Base-by-base conservation (phyloP, 495 filamentous ascomycete genomes). In the Aspergillus sparsus region DNA sequence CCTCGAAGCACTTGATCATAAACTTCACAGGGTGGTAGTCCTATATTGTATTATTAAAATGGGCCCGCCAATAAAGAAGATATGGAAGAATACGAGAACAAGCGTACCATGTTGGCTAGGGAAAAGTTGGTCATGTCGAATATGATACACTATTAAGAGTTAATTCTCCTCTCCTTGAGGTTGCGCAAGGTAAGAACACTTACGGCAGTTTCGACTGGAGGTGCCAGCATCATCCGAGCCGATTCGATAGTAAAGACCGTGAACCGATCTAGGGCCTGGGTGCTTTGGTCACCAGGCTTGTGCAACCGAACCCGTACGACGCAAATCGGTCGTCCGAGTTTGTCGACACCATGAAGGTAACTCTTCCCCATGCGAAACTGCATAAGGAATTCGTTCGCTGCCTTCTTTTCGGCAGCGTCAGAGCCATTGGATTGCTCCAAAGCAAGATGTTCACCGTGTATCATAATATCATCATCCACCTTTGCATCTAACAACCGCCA, bases 1-100 rank as follows among this genome's bases (percentile, higher is more conserved):
- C 95, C 77, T 98, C 95, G 71, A 98, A 98, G 74, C 92, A 96
- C 77, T 96, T 96, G 78, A 98, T 97, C 85, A 98, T 96, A 79
- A 97, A 98, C 67, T 93, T 98, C 27, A 98, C 91, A 0, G 94
- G 94, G 0, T 90, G 84, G 69, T 98, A 98, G 69, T 98, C 94
- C 90, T 92, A 41, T 10, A 11, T 33, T 3, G 42, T 44, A 35
- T 73, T 49, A 73, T 64, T 41, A 61, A 35, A 32, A 16, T 27
- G 21, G 21, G 21, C 21, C 21, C 21, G 21, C 21, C 21, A 3
- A 6, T 39, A 7, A n/a, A 16, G 27, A 11, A 11, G 10, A 7
- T 21, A 3, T 13, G 16, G 11, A n/a, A 39, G 8, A 27, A 1
- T 27, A 44, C 16, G 7, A 44, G 12, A 37, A 7, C 9, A 53